These are phyloP conservation scores for Apophysomyces ossiformis DNA, from an alignment of 371 early-diverging fungal species.

Conservation along the genomic window DNA sequence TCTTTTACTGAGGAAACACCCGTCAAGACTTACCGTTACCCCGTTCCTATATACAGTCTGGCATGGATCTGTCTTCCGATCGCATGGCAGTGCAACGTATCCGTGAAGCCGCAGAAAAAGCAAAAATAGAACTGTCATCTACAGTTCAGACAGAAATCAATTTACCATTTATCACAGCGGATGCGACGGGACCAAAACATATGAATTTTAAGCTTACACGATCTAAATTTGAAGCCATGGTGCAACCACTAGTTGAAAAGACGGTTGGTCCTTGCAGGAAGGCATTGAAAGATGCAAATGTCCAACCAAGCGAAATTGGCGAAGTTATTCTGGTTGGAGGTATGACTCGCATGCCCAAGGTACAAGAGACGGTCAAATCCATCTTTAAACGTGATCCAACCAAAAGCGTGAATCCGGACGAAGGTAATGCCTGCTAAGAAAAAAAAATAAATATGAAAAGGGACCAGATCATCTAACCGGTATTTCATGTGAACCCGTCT, in stretches of 20 bases:
- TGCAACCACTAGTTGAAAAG: conserved; percentile 77
- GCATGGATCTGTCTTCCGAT: conserved; percentile 75
- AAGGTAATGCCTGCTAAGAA: conserved; percentile 33
- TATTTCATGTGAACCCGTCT: neutral
- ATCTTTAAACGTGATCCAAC: conserved; percentile 88
- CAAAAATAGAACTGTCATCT: conserved; percentile 94
- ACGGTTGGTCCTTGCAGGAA: conserved; percentile 93
- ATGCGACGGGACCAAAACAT: conserved; percentile 93
- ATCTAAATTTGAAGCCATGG: conserved; percentile 87
- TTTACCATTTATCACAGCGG: conserved; percentile 91
- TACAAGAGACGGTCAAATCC: conserved; percentile 86
- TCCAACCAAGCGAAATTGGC: conserved; percentile 77
- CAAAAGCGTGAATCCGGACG: conserved; percentile 95
- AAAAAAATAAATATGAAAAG: no score
- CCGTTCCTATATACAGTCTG: conserved; percentile 28
- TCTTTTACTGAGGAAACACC: neutral
- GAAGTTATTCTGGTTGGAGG: conserved; percentile 99
- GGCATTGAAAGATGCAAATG: conserved; percentile 93
- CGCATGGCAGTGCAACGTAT: conserved; percentile 89
- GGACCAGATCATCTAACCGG: no score
- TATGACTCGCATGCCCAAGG: conserved; percentile 97
- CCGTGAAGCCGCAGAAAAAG: conserved; percentile 94
- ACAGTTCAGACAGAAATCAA: conserved; percentile 88
- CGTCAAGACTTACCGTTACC: neutral
- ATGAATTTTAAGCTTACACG: conserved; percentile 89